phyloP scores from a whole-genome alignment of 1,284 basidiomycete genomes.

The Neolentinus lepideus region DNA sequence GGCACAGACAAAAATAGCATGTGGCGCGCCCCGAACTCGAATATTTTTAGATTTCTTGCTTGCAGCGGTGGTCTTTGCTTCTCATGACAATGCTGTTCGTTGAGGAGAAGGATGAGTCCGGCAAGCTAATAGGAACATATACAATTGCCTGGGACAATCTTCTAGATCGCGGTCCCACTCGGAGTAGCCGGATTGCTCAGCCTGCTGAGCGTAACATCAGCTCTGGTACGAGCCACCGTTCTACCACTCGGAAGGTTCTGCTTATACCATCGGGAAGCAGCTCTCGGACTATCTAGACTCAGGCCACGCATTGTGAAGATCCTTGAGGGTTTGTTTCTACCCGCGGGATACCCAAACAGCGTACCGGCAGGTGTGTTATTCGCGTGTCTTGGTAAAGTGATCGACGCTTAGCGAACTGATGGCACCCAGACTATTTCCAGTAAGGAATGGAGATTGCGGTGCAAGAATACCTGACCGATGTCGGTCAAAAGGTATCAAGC shows the following conservation, averaged over 20 bases:
- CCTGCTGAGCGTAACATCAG: not conserved
- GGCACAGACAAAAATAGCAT: too few species aligned
- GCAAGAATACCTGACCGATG: not conserved
- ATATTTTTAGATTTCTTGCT: too few species aligned
- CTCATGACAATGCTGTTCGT: not conserved
- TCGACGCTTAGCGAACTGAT: not conserved
- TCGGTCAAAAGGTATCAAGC: conserved; percentile 43
- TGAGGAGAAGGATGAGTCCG: not conserved
- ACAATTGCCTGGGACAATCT: not conserved
- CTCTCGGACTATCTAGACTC: not conserved
- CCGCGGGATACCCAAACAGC: conserved; percentile 2
- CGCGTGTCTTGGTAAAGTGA: not conserved
- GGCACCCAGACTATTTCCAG: conserved; percentile 23
- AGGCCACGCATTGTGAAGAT: not conserved
- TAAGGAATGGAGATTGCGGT: conserved; percentile 6
- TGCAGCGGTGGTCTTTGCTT: too few species aligned
- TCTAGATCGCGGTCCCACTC: not conserved
- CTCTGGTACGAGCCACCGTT: too few species aligned
- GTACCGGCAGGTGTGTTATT: not conserved
- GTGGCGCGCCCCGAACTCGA: too few species aligned
- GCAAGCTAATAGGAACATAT: not conserved
- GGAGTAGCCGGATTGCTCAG: not conserved
- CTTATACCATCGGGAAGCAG: too few species aligned
- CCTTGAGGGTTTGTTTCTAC: conserved; percentile 3
- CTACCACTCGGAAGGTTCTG: too few species aligned